Evolutionary conservation across 129 eudicot genomes (phyloP).

Genomic region (Gnaphalium uliginosum): DNA sequence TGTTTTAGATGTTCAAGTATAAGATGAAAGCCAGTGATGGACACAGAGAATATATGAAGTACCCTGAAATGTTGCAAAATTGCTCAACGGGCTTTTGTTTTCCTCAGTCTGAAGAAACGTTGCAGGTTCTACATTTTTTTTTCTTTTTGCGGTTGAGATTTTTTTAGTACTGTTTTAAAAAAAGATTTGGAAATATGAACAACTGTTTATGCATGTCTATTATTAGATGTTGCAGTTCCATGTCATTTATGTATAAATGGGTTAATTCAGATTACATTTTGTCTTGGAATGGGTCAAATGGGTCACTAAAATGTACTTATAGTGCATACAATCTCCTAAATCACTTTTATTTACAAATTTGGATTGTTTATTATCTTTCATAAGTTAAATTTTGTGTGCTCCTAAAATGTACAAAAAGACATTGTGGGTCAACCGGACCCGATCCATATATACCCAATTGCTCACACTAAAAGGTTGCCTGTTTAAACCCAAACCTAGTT

Average conservation of each 20-base stretch:
- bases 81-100: slow-evolving; percentile 78
- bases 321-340: neutral
- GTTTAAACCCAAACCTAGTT: neutral
- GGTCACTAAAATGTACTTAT: neutral
- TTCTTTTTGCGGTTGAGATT: neutral
- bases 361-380: neutral
- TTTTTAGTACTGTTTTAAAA: neutral
- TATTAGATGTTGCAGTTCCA: neutral
- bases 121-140: slow-evolving; percentile 42
- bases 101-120: slow-evolving; percentile 43
- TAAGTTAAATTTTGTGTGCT: neutral
- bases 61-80: slow-evolving; percentile 70
- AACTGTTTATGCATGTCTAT: neutral
- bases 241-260: neutral
- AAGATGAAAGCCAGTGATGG: slow-evolving; percentile 84
- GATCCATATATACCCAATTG: neutral
- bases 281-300: neutral
- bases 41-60: slow-evolving; percentile 74
- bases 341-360: neutral
- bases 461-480: neutral
- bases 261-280: neutral
- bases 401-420: neutral
- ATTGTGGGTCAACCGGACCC: neutral
- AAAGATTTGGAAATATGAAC: neutral
- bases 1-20: slow-evolving; percentile 67